These are phyloP conservation scores for Salix exigua DNA, from an alignment of 345 rosid genomes.

Conservation along the genomic window DNA sequence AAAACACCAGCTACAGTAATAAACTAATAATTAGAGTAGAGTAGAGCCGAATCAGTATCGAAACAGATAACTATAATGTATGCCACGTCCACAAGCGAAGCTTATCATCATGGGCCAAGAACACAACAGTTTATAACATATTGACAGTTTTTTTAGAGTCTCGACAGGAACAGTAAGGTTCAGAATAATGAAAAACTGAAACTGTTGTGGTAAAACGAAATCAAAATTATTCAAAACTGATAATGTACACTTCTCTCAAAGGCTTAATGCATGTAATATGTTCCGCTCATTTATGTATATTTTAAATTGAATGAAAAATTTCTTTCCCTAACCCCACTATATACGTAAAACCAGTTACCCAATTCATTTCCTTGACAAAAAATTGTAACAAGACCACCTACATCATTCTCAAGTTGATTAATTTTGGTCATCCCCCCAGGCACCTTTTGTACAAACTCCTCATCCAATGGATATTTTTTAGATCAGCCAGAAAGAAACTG, in stretches of 20 bases:
- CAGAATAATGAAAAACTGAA: not conserved
- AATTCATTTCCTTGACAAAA: conserved; percentile 29
- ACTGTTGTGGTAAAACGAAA: not conserved
- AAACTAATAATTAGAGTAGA: no score
- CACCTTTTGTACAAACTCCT: conserved; percentile 14
- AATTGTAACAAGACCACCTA: conserved; percentile 21
- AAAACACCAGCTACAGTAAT: not conserved
- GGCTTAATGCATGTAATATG: conserved; percentile 24
- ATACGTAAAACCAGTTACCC: conserved; percentile 48
- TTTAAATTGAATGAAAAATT: conserved; percentile 26
- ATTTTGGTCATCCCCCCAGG: conserved; percentile 25
- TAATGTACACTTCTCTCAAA: conserved; percentile 58
- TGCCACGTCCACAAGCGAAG: not conserved
- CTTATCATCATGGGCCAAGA: not conserved
- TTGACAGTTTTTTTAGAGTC: not conserved
- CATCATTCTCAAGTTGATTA: conserved; percentile 34
- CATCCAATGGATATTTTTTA: conserved; percentile 17
- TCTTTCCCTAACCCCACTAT: conserved; percentile 35
- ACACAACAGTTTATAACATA: not conserved
- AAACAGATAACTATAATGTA: not conserved
- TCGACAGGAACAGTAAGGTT: not conserved
- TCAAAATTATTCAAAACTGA: conserved; percentile 53
- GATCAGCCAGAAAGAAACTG: conserved; percentile 20
- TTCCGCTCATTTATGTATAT: conserved; percentile 25
- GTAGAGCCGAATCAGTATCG: not conserved